phyloP scores from a whole-genome alignment of 2,329 filamentous ascomycete genomes.

The Fusarium liriodendri region DNA sequence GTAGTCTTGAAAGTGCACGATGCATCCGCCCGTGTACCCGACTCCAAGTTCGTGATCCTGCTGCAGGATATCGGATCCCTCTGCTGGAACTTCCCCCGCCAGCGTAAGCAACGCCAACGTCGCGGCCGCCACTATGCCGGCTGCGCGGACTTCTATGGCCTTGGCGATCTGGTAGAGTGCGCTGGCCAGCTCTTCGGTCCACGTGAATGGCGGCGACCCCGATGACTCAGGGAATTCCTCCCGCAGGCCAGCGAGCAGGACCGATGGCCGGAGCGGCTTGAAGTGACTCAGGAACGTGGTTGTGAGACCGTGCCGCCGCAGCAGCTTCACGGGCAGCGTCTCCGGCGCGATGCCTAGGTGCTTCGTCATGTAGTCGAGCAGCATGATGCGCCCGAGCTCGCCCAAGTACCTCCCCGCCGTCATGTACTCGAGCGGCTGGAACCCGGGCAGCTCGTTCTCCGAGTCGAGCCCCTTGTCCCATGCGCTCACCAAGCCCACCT shows the following conservation, averaged over 20 bases:
- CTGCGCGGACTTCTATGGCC: conserved; percentile 77
- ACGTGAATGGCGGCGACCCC: conserved; percentile 63
- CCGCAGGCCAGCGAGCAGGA: conserved; percentile 60
- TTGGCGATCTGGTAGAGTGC: conserved; percentile 75
- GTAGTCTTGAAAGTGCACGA: conserved; percentile 82
- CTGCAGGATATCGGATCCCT: conserved; percentile 28
- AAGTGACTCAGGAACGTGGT: conserved; percentile 80
- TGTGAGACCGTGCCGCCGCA: conserved; percentile 70
- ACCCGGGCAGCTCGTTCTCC: conserved; percentile 76
- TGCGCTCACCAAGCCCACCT: conserved; percentile 71
- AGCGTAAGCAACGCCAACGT: conserved; percentile 76
- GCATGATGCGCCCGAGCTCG: conserved; percentile 77
- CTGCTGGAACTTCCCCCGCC: conserved; percentile 71
- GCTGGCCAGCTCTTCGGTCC: conserved; percentile 70
- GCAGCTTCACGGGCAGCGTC: conserved; percentile 65
- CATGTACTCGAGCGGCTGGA: conserved; percentile 89
- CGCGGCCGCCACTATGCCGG: conserved; percentile 79
- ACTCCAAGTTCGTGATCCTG: conserved; percentile 71
- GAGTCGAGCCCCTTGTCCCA: conserved; percentile 78
- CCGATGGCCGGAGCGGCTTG: conserved; percentile 62
- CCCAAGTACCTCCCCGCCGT: conserved; percentile 82
- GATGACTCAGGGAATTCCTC: conserved; percentile 63
- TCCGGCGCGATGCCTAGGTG: conserved; percentile 53
- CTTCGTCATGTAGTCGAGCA: conserved; percentile 71
- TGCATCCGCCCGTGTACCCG: conserved; percentile 84